These are phyloP conservation scores for Beauveria sp. DNA, from an alignment of 2,329 filamentous ascomycete genomes.

Conservation along the genomic window DNA sequence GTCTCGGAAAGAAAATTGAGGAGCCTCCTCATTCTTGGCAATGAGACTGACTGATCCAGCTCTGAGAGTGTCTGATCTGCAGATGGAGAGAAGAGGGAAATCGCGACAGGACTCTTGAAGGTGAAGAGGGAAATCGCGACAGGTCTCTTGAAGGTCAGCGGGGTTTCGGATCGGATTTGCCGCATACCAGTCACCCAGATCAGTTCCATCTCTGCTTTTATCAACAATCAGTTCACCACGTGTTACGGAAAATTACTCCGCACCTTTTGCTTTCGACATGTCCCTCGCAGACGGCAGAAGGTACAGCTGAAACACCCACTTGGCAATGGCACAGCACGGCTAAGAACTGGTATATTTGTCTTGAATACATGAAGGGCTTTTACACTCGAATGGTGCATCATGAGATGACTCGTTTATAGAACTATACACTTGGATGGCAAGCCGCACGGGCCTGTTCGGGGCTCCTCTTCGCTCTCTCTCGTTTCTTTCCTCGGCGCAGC, in stretches of 20 bases:
- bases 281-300: background rate
- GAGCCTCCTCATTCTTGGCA: background rate
- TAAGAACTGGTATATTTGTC: background rate
- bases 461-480: conserved; percentile 34
- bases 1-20: too few relatives aligned
- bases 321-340: too few relatives aligned
- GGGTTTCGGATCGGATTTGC: background rate
- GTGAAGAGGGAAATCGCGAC: background rate
- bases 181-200: background rate
- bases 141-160: background rate
- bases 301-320: too few relatives aligned
- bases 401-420: conserved; percentile 33
- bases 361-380: background rate
- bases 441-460: conserved; percentile 65
- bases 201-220: background rate
- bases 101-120: background rate
- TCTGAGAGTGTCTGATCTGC: background rate
- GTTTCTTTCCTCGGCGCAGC: conserved; percentile 16
- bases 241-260: background rate
- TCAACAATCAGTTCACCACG: background rate
- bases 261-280: background rate
- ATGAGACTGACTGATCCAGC: background rate
- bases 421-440: conserved; percentile 68
- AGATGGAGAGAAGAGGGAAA: background rate
- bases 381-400: conserved; percentile 10